Percentiles rank a stretch among this genome's conserved stretches.
Conservation (phyloP, 2,329 filamentous ascomycete species). For the Tolypocladium tundrense region DNA sequence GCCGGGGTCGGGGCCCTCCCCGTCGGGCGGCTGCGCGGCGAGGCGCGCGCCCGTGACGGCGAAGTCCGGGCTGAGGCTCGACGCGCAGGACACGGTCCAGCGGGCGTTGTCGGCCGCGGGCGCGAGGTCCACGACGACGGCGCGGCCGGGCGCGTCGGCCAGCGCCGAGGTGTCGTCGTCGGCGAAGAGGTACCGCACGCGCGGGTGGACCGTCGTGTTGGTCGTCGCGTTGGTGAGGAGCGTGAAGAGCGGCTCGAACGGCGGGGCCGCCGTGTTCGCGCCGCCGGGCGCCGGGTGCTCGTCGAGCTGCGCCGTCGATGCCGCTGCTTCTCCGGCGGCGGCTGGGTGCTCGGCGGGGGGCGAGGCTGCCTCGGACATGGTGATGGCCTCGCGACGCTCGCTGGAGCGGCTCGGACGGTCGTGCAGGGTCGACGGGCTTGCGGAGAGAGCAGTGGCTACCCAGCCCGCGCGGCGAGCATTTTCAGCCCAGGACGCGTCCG, state of each 20-base stretch:
- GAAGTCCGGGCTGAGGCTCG: slow-evolving; percentile 68
- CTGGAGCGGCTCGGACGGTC: not conserved
- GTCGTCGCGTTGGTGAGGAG: slow-evolving; percentile 68
- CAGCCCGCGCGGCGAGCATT: not conserved
- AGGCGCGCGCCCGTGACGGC: slow-evolving; percentile 40
- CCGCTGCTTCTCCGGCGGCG: not conserved
- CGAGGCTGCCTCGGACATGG: not conserved
- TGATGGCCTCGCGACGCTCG: not conserved
- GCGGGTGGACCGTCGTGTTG: slow-evolving; percentile 69
- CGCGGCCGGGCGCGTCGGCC: slow-evolving; percentile 48
- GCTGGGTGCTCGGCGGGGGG: not conserved
- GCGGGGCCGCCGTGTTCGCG: slow-evolving; percentile 15
- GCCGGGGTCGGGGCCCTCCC: slow-evolving; percentile 13
- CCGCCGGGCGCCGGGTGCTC: slow-evolving; percentile 1
- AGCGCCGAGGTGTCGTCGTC: slow-evolving; percentile 80
- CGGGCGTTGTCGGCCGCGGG: slow-evolving; percentile 27
- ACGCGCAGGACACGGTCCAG: slow-evolving; percentile 54
- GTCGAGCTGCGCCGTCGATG: not conserved
- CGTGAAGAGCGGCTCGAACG: slow-evolving; percentile 76
- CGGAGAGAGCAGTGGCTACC: not conserved
- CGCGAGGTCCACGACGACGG: slow-evolving; percentile 46
- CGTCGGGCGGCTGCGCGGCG: slow-evolving; percentile 29
- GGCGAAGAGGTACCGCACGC: slow-evolving; percentile 83
- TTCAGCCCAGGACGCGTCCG: not conserved
- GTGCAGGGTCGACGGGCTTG: not conserved